Evolutionary conservation across 1,284 basidiomycete genomes (phyloP).

Genomic region (Fereydounia khargensis): DNA sequence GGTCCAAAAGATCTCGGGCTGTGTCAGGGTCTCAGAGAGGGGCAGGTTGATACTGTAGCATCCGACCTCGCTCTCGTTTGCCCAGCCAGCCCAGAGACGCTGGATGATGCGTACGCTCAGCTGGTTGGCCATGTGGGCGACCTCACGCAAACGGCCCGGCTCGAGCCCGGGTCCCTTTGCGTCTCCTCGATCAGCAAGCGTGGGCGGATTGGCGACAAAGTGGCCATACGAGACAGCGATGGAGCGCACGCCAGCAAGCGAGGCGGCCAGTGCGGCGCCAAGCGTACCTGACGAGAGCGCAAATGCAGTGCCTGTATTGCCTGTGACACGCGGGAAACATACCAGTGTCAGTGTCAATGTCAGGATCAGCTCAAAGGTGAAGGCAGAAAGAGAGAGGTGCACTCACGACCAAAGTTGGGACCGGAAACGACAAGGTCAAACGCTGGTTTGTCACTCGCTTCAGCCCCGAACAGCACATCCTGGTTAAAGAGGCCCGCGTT

Average conservation of each 20-base stretch:
- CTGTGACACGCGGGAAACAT: too few species aligned
- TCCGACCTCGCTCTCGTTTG: constrained; percentile 29
- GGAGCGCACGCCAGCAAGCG: constrained; percentile 38
- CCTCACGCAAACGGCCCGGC: constrained; percentile 3
- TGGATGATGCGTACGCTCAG: constrained; percentile 29
- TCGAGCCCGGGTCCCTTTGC: constrained; percentile 18
- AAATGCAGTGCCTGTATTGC: constrained; percentile 53
- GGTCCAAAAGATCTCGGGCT: constrained; percentile 48
- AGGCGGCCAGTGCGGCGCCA: constrained; percentile 47
- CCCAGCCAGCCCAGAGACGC: constrained; percentile 43
- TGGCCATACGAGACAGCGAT: constrained; percentile 52
- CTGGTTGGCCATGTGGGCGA: constrained; percentile 24
- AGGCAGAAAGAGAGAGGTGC: too few species aligned
- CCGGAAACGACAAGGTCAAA: constrained; percentile 54
- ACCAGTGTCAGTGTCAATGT: too few species aligned
- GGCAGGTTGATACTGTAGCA: constrained; percentile 53
- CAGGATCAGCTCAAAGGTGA: neutral
- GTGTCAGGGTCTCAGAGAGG: constrained; percentile 38
- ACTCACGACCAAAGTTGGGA: constrained; percentile 50
- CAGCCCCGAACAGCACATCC: constrained; percentile 27
- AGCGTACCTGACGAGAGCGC: constrained; percentile 53
- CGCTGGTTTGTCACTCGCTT: constrained; percentile 11
- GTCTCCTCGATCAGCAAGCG: constrained; percentile 16
- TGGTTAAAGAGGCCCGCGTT: constrained; percentile 51
- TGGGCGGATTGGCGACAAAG: constrained; percentile 37